phyloP scores from a whole-genome alignment of 192 early-diverging fungal genomes.

The Pilobolus umbonatus region DNA sequence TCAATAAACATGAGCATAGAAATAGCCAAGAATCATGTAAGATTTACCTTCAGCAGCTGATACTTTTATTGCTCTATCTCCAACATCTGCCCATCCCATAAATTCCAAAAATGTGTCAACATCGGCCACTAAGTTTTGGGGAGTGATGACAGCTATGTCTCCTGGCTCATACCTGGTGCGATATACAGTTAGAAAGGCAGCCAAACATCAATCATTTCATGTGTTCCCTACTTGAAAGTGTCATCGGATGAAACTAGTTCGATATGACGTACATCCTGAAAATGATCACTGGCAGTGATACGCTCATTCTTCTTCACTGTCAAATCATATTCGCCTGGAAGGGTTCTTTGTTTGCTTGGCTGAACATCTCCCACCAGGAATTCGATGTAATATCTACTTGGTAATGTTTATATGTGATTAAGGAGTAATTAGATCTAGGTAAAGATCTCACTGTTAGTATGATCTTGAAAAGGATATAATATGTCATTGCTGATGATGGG shows the following conservation, averaged over 20 bases:
- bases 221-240: slow-evolving; percentile 8
- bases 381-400: slow-evolving; percentile 41
- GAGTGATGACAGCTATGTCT: slow-evolving; percentile 74
- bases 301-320: slow-evolving; percentile 55
- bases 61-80: slow-evolving; percentile 57
- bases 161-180: slow-evolving; percentile 63
- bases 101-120: slow-evolving; percentile 64
- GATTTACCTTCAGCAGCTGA: slow-evolving; percentile 22
- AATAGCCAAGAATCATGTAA: no score
- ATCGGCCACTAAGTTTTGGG: slow-evolving; percentile 65
- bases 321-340: slow-evolving; percentile 29
- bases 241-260: slow-evolving; percentile 45
- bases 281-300: slow-evolving; percentile 74
- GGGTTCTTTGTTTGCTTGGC: neutral
- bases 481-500: slow-evolving; percentile 49
- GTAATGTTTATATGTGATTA: slow-evolving; percentile 8
- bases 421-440: neutral
- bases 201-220: neutral
- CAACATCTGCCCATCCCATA: slow-evolving; percentile 63
- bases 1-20: neutral
- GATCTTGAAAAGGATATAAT: slow-evolving; percentile 37
- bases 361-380: slow-evolving; percentile 34
- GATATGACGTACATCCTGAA: slow-evolving; percentile 91
- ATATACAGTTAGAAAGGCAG: neutral
- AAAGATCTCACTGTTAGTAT: neutral